Evolutionary conservation across 2,329 filamentous ascomycete species (phyloP).

Genomic region (Colletotrichum tropicale): DNA sequence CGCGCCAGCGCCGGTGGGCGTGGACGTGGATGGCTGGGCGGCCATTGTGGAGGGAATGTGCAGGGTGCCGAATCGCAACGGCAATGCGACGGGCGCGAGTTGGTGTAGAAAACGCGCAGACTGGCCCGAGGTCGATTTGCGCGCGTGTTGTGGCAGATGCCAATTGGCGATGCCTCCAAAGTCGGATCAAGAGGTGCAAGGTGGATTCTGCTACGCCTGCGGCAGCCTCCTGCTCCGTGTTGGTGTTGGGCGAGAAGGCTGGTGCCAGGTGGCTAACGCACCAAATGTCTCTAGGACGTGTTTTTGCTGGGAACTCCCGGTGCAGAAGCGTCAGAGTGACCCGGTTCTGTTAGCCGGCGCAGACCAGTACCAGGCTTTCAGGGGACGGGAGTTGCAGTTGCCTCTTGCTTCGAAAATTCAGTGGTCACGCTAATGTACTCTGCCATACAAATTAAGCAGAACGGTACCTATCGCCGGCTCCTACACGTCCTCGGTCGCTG

Average conservation of each 20-base stretch:
- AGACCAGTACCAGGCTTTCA: neutral
- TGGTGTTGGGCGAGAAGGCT: slow-evolving; percentile 19
- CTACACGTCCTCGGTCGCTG: neutral
- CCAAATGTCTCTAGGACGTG: neutral
- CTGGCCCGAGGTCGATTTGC: neutral
- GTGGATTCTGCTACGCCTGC: slow-evolving; percentile 17
- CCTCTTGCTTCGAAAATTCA: neutral
- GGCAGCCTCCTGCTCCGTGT: slow-evolving; percentile 15
- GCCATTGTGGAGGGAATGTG: slow-evolving; percentile 44
- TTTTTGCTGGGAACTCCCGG: neutral
- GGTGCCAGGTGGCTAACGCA: slow-evolving; percentile 8
- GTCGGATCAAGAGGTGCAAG: slow-evolving; percentile 6
- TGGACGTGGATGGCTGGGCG: slow-evolving; percentile 41
- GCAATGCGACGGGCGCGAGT: slow-evolving; percentile 31
- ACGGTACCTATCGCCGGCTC: neutral
- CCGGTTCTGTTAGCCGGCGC: neutral
- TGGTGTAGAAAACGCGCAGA: neutral
- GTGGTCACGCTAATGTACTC: neutral
- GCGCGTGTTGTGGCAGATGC: slow-evolving; percentile 18
- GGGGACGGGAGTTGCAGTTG: neutral
- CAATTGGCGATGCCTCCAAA: slow-evolving; percentile 17
- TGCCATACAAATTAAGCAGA: neutral
- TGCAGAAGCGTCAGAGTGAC: neutral
- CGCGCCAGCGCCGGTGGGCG: slow-evolving; percentile 27
- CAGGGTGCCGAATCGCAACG: slow-evolving; percentile 40